Base-by-base conservation (phyloP, 176 grass and related monocot species). In the Oryza punctata region DNA sequence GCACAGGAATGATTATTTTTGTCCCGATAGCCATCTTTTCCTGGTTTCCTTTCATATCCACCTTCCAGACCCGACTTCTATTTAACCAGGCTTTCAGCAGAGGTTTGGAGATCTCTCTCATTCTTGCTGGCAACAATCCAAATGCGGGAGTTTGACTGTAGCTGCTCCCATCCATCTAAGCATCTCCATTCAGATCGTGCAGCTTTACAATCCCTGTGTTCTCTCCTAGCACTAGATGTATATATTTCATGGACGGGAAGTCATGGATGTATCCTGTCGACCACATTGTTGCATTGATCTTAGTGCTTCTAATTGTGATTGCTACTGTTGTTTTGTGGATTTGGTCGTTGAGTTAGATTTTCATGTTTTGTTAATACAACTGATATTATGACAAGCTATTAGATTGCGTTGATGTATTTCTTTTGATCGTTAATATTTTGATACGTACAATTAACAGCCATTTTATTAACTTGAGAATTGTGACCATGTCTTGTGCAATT, bases 81-180 rank as follows among this genome's bases (percentile, higher is more conserved):
- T 97, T 86, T 72, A 97, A 97, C 81, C 94, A 97, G 77, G 94
- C 94, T 3, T 97, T 97, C 81, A 97, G 94, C 78, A 91, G 94
- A 76, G 94, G 94, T 82, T 79, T 97, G 88, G 94, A 97, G 92
- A 97, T 97, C 7, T 97, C 94, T 76, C 90, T 97, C 30, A 94
- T 97, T 81, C 92, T 97, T 73, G 90, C 92, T 69, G 94, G 94
- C 80, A 94, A 97, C 81, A 92, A 97, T 74, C 94, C 88, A 40
- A 97, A 97, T 86, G 43, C 89, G 54, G 89, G 87, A 47, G 70
- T 90, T 68, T 93, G 85, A 93, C 49, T 46, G 14, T 67, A 32
- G 16, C 14, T 12, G 27, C 27, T 59, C 25, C 8, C 16, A 37
- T 33, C 54, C 40, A 41, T 41, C 41, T 81, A 30, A 70, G 63